Evolutionary conservation across 208 protist genomes (phyloP), one percentile per base, ranked within the genome.

Genomic region (Leishmania turanica): DNA sequence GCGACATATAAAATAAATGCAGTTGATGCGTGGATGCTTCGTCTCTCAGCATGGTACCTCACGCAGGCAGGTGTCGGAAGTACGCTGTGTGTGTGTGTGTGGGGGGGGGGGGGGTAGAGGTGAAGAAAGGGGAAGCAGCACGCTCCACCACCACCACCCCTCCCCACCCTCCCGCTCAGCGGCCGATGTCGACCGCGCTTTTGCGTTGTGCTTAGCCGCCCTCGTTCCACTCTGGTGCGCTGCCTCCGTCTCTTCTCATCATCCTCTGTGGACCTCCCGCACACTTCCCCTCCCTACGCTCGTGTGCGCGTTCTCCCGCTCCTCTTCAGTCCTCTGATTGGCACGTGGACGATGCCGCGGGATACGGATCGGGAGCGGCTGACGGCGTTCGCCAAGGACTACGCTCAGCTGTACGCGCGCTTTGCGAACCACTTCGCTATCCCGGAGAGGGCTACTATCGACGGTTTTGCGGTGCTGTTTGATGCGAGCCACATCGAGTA

Each of bases 391-490:
- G 90, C 91, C 17, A 72, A 34, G 24, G 91, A 97, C 84, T 90
- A 93, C 65, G 90, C 84, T 0, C 49, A 78, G 0, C 71, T 91
- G n/a, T 97, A 94, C 69, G 73, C 71, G 27, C 81, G 80, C 42
- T 84, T 93, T 66, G 68, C 71, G 7, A 60, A 80, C 7, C 75
- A 75, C 40, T 89, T 91, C n/a, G 42, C 79, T n/a, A 54, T 78
- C 69, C 68, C 79, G 19, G 77, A 78, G 21, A 66, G 60, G 1
- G 74, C 90, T 21, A 89, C 82, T 27, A 54, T 93, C 21, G 89
- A 89, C 42, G 75, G 73, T 42, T 97, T 97, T 74, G 72, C 78
- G 11, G 75, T 82, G 6, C 56, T 93, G 34, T 97, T 93, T 80
- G 80, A 90, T 68, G 82, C 77, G 13, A 84, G 79, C 49, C 75